A percentile compares a stretch with the other conserved stretches of the same genome.
Conservation (phyloP, 345 rosid species). For the Gynandropsis gynandra region DNA sequence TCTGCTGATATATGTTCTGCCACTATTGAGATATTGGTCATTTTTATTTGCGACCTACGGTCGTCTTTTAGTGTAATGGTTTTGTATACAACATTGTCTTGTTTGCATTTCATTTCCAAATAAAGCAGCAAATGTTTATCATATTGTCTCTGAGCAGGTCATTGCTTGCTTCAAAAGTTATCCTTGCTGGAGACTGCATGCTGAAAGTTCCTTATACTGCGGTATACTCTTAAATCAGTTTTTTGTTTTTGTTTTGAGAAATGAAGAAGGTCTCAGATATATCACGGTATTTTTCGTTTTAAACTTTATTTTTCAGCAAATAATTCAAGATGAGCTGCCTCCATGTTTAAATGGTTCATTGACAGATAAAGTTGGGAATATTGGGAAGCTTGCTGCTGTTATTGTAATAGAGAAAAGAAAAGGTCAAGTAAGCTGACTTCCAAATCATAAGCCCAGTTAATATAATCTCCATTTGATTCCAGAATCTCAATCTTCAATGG, state of each 20-base stretch:
- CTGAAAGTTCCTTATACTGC: conserved; percentile 56
- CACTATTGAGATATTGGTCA: neutral
- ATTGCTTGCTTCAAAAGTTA: conserved; percentile 48
- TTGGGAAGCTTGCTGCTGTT: conserved; percentile 55
- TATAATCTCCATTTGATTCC: neutral
- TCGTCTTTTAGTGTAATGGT: conserved; percentile 2
- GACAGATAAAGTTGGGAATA: conserved; percentile 38
- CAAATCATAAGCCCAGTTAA: conserved; percentile 1
- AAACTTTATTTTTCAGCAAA: conserved; percentile 44
- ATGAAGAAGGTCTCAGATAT: conserved; percentile 6
- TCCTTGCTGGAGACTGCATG: conserved; percentile 60
- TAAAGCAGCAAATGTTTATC: conserved; percentile 1
- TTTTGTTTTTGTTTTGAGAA: neutral
- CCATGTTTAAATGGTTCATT: conserved; percentile 35
- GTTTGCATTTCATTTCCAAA: neutral
- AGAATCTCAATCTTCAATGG: conserved; percentile 3
- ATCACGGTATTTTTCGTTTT: conserved; percentile 12
- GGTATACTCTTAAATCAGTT: conserved; percentile 28
- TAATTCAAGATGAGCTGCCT: conserved; percentile 52
- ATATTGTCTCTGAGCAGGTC: conserved; percentile 39
- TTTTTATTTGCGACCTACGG: conserved; percentile 4
- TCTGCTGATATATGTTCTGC: neutral
- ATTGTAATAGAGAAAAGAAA: conserved; percentile 42
- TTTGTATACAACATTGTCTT: conserved; percentile 2
- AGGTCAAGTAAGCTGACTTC: conserved; percentile 40